A percentile compares a stretch with the other conserved stretches of the same genome.
These are phyloP conservation scores for Arthrobotrys iridis DNA, from an alignment of 2,329 filamentous ascomycete genomes.

Conservation along the genomic window DNA sequence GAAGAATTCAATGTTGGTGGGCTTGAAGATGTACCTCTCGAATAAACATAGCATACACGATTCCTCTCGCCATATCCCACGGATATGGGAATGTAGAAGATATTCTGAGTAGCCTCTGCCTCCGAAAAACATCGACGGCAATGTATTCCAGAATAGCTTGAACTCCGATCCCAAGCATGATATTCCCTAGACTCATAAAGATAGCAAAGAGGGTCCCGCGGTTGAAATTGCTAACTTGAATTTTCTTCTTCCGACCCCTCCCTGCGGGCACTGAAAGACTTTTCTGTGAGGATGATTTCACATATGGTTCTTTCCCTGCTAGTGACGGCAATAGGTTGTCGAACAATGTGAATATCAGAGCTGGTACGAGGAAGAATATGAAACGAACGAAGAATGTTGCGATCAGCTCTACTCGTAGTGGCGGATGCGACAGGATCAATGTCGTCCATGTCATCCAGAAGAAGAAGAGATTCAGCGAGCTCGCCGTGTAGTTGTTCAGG, in stretches of 20 bases:
- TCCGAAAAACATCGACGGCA: conserved; percentile 66
- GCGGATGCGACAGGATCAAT: conserved; percentile 78
- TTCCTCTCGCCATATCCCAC: conserved; percentile 69
- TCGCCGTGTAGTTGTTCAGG: conserved; percentile 74
- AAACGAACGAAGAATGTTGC: conserved; percentile 74
- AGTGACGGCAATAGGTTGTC: conserved; percentile 77
- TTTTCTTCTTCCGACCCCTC: conserved; percentile 61
- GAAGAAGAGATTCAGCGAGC: conserved; percentile 84
- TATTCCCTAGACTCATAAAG: conserved; percentile 68
- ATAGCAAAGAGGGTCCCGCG: conserved; percentile 63
- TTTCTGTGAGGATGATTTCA: conserved; percentile 63
- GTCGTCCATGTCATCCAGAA: conserved; percentile 92
- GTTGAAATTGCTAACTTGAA: conserved; percentile 54
- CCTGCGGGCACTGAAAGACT: conserved; percentile 63
- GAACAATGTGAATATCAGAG: conserved; percentile 76
- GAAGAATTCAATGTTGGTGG: no score
- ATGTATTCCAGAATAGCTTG: conserved; percentile 69
- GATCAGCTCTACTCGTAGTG: conserved; percentile 77
- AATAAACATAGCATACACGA: conserved; percentile 67
- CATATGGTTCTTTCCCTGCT: conserved; percentile 68
- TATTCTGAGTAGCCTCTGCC: conserved; percentile 69
- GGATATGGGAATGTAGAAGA: conserved; percentile 71
- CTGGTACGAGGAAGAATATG: conserved; percentile 77
- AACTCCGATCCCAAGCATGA: conserved; percentile 66
- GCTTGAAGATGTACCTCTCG: conserved; percentile 66